Evolutionary conservation across 2,329 filamentous ascomycete species (phyloP), one percentile per base, ranked within the genome.

Genomic region (Sporothrix pseudoabietina): DNA sequence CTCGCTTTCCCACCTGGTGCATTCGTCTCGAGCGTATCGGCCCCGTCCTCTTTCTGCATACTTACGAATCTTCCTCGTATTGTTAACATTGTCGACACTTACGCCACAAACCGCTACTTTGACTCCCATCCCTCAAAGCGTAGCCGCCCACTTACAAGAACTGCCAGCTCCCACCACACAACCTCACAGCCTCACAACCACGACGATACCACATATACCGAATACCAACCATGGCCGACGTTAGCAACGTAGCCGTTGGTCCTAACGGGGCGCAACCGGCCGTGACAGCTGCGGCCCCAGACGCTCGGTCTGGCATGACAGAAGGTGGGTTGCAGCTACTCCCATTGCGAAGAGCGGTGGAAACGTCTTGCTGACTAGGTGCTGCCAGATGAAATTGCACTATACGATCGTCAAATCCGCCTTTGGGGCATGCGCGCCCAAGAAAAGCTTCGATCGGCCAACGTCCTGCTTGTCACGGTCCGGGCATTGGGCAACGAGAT

Each of bases 381-480:
- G 26, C 32, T 3, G 8, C 1, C 74, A 93, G 96, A 98, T 82
- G 96, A 99, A 80, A 97, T 98, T 79, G 96, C 95, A 16, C 89
- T 98, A 6, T 99, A 99, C 81, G 96, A 99, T 83, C 91, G 96
- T 69, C 96, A 99, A 81, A 98, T 99, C 79, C 92, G 96, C 71
- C 90, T 99, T 41, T 99, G 96, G 96, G 96, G 96, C 59, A 93
- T 98, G 79, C 91, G 96, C 78, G 96, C 96, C 7, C 96, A 99
- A 82, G 92, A 97, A 80, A 94, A 92, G 80, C 94, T 99, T 73
- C 93, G 95, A 78, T 92, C 88, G 74, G 94, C 96, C 74, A 94
- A 94, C 79, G 92, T 99, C 77, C 90, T 98, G 63, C 89, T 99
- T 75, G 91, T 99, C 77, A 94, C 91, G 41, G 90, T 97, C 81